These are phyloP conservation scores for Senecio squalidus DNA, from an alignment of 140 eudicot genomes.

Conservation along the genomic window DNA sequence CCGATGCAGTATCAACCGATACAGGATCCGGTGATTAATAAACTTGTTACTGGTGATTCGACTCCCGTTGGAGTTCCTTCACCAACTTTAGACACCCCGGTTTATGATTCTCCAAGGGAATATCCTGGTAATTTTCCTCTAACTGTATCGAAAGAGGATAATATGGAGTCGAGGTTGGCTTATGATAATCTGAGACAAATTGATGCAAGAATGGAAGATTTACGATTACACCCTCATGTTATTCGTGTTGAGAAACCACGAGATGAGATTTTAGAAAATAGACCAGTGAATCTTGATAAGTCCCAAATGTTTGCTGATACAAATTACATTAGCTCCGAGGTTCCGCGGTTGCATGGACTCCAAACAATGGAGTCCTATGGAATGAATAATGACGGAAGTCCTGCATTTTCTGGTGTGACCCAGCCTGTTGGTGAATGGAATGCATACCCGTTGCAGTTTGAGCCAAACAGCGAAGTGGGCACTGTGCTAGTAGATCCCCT, in stretches of 20 bases:
- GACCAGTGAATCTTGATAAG: constrained; percentile 21
- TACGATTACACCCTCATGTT: constrained; percentile 40
- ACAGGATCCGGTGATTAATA: constrained; percentile 39
- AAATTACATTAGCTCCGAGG: constrained; percentile 32
- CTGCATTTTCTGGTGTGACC: constrained; percentile 34
- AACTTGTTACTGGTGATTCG: constrained; percentile 33
- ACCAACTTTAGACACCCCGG: constrained; percentile 30
- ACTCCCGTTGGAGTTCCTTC: constrained; percentile 35
- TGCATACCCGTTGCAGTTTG: constrained; percentile 30
- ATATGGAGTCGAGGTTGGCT: constrained; percentile 25
- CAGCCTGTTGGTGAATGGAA: constrained; percentile 53
- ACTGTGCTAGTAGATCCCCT: constrained; percentile 27
- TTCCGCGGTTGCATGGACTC: constrained; percentile 32
- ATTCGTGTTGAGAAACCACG: constrained; percentile 33
- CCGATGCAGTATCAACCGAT: constrained; percentile 44
- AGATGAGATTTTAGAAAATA: constrained; percentile 40
- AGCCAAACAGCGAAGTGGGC: constrained; percentile 38
- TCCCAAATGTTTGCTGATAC: constrained; percentile 28
- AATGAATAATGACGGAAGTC: constrained; percentile 26
- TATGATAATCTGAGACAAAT: constrained; percentile 50
- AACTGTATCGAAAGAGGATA: constrained; percentile 39
- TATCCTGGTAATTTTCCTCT: constrained; percentile 32
- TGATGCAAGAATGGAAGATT: constrained; percentile 65
- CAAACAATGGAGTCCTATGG: constrained; percentile 35
- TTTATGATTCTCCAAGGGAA: constrained; percentile 54